Conservation (phyloP, 805 yeast genomes). For the Teunomyces tritomae region DNA sequence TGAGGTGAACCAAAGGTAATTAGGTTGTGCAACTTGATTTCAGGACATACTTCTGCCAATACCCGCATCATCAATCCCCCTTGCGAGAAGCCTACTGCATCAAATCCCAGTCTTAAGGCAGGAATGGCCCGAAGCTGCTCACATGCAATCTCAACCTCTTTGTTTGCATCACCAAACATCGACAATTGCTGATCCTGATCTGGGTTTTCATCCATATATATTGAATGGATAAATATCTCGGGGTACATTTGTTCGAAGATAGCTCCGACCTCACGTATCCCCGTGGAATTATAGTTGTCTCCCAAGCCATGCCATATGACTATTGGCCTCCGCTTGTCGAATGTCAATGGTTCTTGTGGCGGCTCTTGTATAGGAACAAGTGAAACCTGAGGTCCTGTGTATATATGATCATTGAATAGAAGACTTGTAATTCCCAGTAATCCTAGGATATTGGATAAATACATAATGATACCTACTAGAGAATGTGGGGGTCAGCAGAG, state of each 20-base stretch:
- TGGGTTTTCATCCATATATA: constrained; percentile 49
- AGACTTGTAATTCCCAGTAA: not conserved
- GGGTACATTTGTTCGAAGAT: constrained; percentile 48
- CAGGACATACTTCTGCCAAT: constrained; percentile 56
- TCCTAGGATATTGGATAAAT: not conserved
- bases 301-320: constrained; percentile 88
- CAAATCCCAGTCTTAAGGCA: constrained; percentile 55
- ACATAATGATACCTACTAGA: not conserved
- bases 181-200: constrained; percentile 53
- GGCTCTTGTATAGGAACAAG: too few relatives aligned
- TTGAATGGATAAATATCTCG: constrained; percentile 49
- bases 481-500: not conserved
- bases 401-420: not conserved
- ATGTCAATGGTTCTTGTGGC: too few relatives aligned
- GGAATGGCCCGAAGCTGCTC: constrained; percentile 45
- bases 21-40: constrained; percentile 42
- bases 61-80: constrained; percentile 81
- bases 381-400: not conserved
- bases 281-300: constrained; percentile 62
- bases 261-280: constrained; percentile 48
- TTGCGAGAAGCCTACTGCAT: constrained; percentile 77
- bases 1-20: constrained; percentile 83
- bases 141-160: constrained; percentile 56
- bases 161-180: constrained; percentile 57
- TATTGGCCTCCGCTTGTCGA: constrained; percentile 38